phyloP scores from a whole-genome alignment of 352 stramenopile genomes.

The Pythium grandisporangium region DNA sequence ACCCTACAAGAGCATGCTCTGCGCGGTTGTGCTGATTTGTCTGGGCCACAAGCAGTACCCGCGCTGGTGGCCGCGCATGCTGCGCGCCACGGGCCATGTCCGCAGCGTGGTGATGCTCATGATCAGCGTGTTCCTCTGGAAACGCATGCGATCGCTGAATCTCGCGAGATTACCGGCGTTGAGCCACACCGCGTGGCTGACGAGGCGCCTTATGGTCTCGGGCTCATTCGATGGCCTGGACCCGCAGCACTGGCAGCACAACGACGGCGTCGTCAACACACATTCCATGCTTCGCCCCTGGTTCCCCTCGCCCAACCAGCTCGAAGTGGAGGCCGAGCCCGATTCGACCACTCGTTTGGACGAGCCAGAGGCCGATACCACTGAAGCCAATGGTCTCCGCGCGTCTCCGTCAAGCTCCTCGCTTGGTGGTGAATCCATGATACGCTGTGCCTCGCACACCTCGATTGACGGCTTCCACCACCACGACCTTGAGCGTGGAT shows the following conservation, averaged over 20 bases:
- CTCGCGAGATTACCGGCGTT: slow-evolving; percentile 54
- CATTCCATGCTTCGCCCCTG: slow-evolving; percentile 57
- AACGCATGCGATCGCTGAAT: slow-evolving; percentile 5
- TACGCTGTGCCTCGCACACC: slow-evolving; percentile 55
- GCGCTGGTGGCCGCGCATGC: slow-evolving; percentile 1
- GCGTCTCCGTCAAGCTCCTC: slow-evolving; percentile 28
- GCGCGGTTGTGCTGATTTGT: slow-evolving; percentile 1
- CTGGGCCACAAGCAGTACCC: slow-evolving; percentile 4
- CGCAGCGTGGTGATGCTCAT: not conserved
- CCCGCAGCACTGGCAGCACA: slow-evolving; percentile 50
- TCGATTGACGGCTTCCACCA: slow-evolving; percentile 59
- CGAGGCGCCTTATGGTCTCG: slow-evolving; percentile 30
- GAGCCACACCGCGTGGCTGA: slow-evolving; percentile 52
- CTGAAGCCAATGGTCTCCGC: too few species aligned
- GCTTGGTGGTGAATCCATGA: slow-evolving; percentile 16
- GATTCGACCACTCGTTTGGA: too few species aligned
- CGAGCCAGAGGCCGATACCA: too few species aligned
- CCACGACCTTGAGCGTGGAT: slow-evolving; percentile 21
- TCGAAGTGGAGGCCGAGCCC: too few species aligned
- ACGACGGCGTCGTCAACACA: slow-evolving; percentile 72
- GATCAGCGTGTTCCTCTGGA: slow-evolving; percentile 2
- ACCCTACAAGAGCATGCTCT: slow-evolving; percentile 2
- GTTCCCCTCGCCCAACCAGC: slow-evolving; percentile 42
- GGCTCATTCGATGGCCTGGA: slow-evolving; percentile 60
- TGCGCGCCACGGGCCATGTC: not conserved